Conservation (phyloP, 768 basidiomycete species). For the Pisolithus albus region DNA sequence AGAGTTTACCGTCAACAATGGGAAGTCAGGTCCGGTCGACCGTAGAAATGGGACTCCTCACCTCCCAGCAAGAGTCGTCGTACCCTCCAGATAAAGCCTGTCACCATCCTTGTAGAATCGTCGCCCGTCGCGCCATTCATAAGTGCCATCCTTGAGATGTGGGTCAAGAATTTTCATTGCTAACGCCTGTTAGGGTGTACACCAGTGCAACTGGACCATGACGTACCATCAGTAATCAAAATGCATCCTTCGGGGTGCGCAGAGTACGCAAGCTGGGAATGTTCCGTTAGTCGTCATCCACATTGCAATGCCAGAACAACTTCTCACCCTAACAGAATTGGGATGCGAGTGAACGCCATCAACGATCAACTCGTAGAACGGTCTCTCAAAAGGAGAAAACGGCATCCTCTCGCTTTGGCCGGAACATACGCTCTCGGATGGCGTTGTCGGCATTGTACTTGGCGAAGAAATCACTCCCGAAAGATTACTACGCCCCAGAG, state of each 20-base stretch:
- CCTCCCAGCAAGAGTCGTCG: slow-evolving; percentile 86
- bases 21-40: not conserved
- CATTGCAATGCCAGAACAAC: not conserved
- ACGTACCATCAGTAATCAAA: slow-evolving; percentile 80
- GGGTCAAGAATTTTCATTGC: slow-evolving; percentile 87
- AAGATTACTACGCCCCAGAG: not conserved
- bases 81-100: slow-evolving; percentile 76
- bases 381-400: slow-evolving; percentile 49
- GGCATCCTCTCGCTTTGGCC: slow-evolving; percentile 41
- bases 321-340: slow-evolving; percentile 74
- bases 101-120: slow-evolving; percentile 77
- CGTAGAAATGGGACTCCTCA: slow-evolving; percentile 23
- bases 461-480: not conserved
- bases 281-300: not conserved
- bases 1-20: slow-evolving; percentile 1
- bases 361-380: slow-evolving; percentile 85
- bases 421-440: slow-evolving; percentile 21
- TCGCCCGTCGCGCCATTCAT: slow-evolving; percentile 84
- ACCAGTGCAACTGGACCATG: not conserved
- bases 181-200: slow-evolving; percentile 20
- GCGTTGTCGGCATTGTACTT: slow-evolving; percentile 6
- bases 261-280: slow-evolving; percentile 67
- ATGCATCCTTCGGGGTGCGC: slow-evolving; percentile 81
- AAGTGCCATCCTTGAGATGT: slow-evolving; percentile 71
- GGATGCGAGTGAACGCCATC: slow-evolving; percentile 91